These are phyloP conservation scores for Metarhizium sp. DNA, from an alignment of 2,329 filamentous ascomycete species.

Conservation along the genomic window DNA sequence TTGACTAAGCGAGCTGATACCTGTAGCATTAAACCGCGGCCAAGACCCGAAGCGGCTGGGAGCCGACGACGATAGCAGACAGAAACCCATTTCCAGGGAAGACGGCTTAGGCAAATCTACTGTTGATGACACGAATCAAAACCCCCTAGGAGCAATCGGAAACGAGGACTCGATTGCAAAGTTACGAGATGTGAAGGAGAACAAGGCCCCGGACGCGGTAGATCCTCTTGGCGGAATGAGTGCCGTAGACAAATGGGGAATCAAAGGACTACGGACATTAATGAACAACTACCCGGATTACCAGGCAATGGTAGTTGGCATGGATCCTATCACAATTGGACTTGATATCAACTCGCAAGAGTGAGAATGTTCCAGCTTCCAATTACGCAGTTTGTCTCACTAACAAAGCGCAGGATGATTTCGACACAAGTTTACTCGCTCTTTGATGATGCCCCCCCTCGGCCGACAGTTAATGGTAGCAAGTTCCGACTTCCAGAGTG, in stretches of 20 bases:
- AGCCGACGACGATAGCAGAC: conserved; percentile 26
- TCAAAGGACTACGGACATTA: conserved; percentile 53
- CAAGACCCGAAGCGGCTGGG: conserved; percentile 30
- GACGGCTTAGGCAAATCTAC: conserved; percentile 26
- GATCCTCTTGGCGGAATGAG: conserved; percentile 54
- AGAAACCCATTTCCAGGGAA: conserved; percentile 34
- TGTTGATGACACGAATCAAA: conserved; percentile 26
- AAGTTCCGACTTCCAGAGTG: conserved; percentile 54
- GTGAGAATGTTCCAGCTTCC: conserved; percentile 30
- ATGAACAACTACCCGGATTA: conserved; percentile 58
- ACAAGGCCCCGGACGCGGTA: conserved; percentile 31
- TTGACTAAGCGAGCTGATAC: conserved; percentile 11
- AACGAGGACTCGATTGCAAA: conserved; percentile 31
- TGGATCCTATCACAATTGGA: conserved; percentile 48
- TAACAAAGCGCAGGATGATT: conserved; percentile 33
- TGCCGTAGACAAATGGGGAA: conserved; percentile 54
- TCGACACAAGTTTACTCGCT: conserved; percentile 53
- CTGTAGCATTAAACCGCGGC: conserved; percentile 25
- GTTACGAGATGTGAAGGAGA: conserved; percentile 33
- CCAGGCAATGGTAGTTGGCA: conserved; percentile 48
- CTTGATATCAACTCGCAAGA: conserved; percentile 48
- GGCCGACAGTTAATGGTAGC: conserved; percentile 40
- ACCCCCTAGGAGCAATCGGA: conserved; percentile 37
- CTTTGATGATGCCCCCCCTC: conserved; percentile 49
- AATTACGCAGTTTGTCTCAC: background rate